These are phyloP conservation scores for Stagonosporopsis rhizophila DNA, from an alignment of 2,329 filamentous ascomycete genomes.

Conservation along the genomic window DNA sequence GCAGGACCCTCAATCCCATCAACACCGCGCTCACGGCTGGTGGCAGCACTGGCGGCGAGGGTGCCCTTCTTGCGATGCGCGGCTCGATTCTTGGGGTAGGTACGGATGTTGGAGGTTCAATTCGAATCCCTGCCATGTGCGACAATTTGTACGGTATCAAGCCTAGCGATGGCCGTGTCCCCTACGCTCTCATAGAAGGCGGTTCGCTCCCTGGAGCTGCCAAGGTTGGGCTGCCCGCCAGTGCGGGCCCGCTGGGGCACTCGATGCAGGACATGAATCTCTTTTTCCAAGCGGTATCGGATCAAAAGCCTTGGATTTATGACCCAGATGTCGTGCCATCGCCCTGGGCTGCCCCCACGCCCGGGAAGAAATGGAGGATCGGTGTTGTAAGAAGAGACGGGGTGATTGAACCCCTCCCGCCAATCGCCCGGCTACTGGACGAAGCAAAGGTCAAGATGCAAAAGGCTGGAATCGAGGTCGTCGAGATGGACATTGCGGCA, in stretches of 20 bases:
- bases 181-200: conserved; percentile 60
- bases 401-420: conserved; percentile 60
- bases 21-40: conserved; percentile 59
- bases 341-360: conserved; percentile 44
- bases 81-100: conserved; percentile 60
- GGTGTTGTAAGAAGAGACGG: conserved; percentile 61
- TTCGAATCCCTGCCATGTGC: conserved; percentile 60
- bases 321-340: conserved; percentile 54
- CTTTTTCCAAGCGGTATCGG: conserved; percentile 62
- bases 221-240: conserved; percentile 54
- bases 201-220: conserved; percentile 56
- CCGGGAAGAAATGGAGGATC: conserved; percentile 49
- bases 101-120: conserved; percentile 63
- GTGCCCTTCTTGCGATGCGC: conserved; percentile 57
- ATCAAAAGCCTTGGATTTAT: conserved; percentile 59
- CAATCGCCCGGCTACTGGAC: conserved; percentile 55
- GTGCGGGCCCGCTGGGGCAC: conserved; percentile 56
- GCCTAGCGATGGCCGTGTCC: conserved; percentile 56
- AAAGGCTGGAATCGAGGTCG: conserved; percentile 59
- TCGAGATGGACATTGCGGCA: conserved; percentile 63
- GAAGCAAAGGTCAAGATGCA: conserved; percentile 50
- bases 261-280: conserved; percentile 60
- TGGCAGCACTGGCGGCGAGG: conserved; percentile 62
- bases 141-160: conserved; percentile 59
- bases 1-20: conserved; percentile 56